Evolutionary conservation across 108 stramenopile species (phyloP), one percentile per base, ranked within the genome.

Genomic region (Mediolabrus comicus): DNA sequence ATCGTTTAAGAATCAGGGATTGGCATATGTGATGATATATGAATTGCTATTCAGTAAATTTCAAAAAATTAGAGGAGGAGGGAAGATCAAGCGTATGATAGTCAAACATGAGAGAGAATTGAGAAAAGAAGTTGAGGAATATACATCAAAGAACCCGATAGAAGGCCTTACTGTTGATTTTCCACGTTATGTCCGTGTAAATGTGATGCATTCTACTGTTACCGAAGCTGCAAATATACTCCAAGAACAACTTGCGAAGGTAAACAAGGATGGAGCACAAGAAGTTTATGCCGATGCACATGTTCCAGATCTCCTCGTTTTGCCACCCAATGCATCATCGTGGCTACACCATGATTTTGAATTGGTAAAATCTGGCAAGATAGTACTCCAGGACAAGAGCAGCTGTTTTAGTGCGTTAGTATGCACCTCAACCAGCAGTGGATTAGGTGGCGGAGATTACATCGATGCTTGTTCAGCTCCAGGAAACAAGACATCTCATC

Each of bases 391-490:
- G 78, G 99, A 99, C 79, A 98, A 98, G 62, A 85, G 88, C 13
- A 87, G 86, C 31, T 99, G 99, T 75, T 97, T 99, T 83, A 91
- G 98, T 2, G 97, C 97, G 25, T 72, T 98, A 14, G 81, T 74
- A 24, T 49, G 46, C 9, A 22, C 46, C 10, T 49, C 46, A 3
- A 6, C 33, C 46, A 22, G 46, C 19, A 24, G 46, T 49, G 46
- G 22, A 8, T 22, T 22, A 22, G n/a, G n/a, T n/a, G 19, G 46
- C 2, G 46, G 46, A 7, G 87, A 91, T 62, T 84, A 83, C 17
- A 83, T 99, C 33, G 99, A 99, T 79, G 99, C 99, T n/a, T 98
- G 97, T 72, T 95, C 98, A 12, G 98, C 99, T 27, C 99, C 99
- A 2, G 99, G 99, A 0, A 99, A 98, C 74, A 99, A 99, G 72